phyloP scores from a whole-genome alignment of 148 eudicot species.

The Heliosperma pusillum region DNA sequence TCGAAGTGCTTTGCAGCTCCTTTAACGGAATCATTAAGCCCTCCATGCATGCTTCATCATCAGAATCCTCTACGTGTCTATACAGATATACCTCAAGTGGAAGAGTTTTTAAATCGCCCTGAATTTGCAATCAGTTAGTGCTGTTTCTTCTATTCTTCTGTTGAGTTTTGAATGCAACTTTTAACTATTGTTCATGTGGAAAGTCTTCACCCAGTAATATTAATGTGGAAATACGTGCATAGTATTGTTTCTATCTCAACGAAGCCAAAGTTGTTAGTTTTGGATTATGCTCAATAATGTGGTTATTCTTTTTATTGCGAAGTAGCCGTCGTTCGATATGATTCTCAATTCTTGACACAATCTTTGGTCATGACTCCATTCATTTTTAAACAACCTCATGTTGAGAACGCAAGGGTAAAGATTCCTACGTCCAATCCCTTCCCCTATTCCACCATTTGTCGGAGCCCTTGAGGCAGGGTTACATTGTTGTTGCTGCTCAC shows the following conservation, averaged over 20 bases:
- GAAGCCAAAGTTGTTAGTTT: neutral
- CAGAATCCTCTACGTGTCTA: constrained; percentile 58
- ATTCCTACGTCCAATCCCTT: no score
- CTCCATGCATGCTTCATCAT: constrained; percentile 35
- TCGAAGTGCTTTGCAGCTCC: constrained; percentile 35
- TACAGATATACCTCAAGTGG: constrained; percentile 80
- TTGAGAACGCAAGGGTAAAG: no score
- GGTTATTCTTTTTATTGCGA: no score
- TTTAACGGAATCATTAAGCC: constrained; percentile 26
- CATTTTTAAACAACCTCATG: no score
- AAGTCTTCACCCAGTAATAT: neutral
- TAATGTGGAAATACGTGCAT: neutral
- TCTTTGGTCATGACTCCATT: no score
- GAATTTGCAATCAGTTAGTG: constrained; percentile 75
- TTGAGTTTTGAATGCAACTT: neutral
- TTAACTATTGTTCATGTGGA: neutral
- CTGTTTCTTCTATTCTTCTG: neutral
- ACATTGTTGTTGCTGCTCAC: no score
- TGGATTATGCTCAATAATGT: neutral
- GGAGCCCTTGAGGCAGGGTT: no score
- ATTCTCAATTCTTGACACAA: no score
- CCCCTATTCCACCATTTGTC: no score
- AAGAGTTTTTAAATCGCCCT: constrained; percentile 73
- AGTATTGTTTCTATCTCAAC: neutral
- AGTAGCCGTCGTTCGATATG: no score